Evolutionary conservation across 208 protist species (phyloP).

Genomic region (Leishmania aethiopica): DNA sequence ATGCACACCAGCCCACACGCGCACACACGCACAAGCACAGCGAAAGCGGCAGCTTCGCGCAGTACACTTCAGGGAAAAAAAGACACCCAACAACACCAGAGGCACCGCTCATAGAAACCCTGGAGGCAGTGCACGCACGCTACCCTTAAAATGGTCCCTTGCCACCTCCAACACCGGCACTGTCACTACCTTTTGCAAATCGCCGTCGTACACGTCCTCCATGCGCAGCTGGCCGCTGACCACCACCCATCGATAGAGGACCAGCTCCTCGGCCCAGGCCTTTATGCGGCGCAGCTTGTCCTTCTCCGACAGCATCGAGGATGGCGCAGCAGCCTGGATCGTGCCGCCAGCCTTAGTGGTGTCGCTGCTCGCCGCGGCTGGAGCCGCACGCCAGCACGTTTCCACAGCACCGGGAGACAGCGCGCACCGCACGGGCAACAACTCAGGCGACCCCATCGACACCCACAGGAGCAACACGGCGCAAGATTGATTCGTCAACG

Average conservation of each 20-base stretch:
- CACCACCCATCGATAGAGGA: slow-evolving; percentile 40
- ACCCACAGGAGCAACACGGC: slow-evolving; percentile 52
- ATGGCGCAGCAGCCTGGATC: neutral
- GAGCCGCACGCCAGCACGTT: slow-evolving; percentile 9
- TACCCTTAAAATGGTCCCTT: slow-evolving; percentile 21
- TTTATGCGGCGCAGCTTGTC: slow-evolving; percentile 23
- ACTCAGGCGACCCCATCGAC: slow-evolving; percentile 20
- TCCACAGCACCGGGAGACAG: slow-evolving; percentile 27
- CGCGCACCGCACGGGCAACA: slow-evolving; percentile 48
- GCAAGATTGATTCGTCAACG: neutral
- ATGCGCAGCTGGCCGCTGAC: slow-evolving; percentile 56
- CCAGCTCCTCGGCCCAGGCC: slow-evolving; percentile 14
- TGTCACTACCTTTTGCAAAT: slow-evolving; percentile 35
- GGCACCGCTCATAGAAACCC: neutral
- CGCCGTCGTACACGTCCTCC: slow-evolving; percentile 52
- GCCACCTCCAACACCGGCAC: slow-evolving; percentile 52
- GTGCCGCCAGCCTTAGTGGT: neutral
- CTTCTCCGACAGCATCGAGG: neutral
- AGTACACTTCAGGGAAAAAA: neutral
- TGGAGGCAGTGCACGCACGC: slow-evolving; percentile 3
- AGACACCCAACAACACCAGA: neutral
- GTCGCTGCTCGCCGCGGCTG: neutral
- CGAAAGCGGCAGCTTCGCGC: neutral
- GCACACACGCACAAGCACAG: neutral
- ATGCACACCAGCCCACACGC: neutral